Evolutionary conservation across 306 rosid species (phyloP), one percentile per base, ranked within the genome.

Genomic region (Cucurbita argyrosperma): DNA sequence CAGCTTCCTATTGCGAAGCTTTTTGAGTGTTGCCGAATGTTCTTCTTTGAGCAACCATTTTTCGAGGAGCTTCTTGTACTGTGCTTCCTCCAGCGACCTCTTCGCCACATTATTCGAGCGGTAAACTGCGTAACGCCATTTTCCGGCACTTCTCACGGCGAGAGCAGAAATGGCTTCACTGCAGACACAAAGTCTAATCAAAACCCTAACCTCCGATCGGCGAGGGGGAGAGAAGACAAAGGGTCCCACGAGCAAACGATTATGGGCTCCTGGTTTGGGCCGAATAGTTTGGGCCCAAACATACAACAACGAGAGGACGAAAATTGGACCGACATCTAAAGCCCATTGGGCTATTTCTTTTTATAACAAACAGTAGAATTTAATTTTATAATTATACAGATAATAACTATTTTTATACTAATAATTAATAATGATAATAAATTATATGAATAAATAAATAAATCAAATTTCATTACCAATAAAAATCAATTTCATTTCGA

Each of bases 71-170:
- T 80, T 86, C 7, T 58, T 2, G 82, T 91, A 91, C 11, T 91
- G 86, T 3, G 99, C 91, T 80, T 89, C 91, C 4, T 94, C 99
- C 23, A 92, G 85, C 18, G 92, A 88, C 1, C 96, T 83, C 78
- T 84, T 94, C 73, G 84, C 75, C 65, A 91, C 82, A 79, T 84
- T 87, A 83, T 87, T 91, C 53, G 80, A 76, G 49, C 90, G 88
- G 6, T 84, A 43, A 84, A 76, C 49, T 83, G 91, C 75, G 82
- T 74, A 85, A 15, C 76, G 96, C 92, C 98, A 89, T 90, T 76
- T 18, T 14, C 52, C 38, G 8, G 35, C 61, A 54, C 47, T 74
- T 35, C 16, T 60, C 72, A 6, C 75, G 5, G 39, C 64, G 46
- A 50, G 74, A 76, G 80, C 23, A 74, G 81, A 16, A n/a, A 46